These are phyloP conservation scores for Pichia ethanolica DNA, from an alignment of 805 yeast species.

Conservation along the genomic window DNA sequence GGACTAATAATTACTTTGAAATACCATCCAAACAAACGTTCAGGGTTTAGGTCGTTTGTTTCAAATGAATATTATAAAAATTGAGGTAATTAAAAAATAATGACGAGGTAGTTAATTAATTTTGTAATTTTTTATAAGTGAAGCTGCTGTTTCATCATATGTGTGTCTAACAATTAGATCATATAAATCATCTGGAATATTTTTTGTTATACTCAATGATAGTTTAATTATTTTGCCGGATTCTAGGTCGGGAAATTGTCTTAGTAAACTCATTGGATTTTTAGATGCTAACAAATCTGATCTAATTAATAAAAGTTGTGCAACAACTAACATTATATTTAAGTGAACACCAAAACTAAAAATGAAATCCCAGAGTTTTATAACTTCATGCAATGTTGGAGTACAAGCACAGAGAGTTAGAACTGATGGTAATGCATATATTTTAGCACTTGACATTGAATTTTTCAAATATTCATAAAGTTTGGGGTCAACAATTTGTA, in stretches of 20 bases:
- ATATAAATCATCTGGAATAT: slow-evolving; percentile 60
- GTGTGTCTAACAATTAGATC: slow-evolving; percentile 58
- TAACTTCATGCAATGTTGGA: slow-evolving; percentile 69
- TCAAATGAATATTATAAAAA: no score
- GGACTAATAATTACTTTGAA: no score
- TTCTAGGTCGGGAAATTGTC: slow-evolving; percentile 66
- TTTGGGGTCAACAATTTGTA: slow-evolving; percentile 66
- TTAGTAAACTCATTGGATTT: slow-evolving; percentile 68
- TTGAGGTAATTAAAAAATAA: no score
- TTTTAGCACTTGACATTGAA: slow-evolving; percentile 69
- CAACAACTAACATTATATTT: slow-evolving; percentile 77
- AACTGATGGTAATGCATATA: slow-evolving; percentile 80
- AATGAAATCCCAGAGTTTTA: slow-evolving; percentile 81
- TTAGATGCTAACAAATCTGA: slow-evolving; percentile 47
- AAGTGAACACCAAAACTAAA: slow-evolving; percentile 88
- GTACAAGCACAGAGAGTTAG: slow-evolving; percentile 84
- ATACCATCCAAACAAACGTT: no score
- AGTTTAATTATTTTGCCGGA: slow-evolving; percentile 71
- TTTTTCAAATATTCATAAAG: slow-evolving; percentile 52
- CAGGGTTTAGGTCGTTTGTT: no score
- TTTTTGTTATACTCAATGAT: slow-evolving; percentile 72
- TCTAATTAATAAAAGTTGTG: slow-evolving; percentile 69
- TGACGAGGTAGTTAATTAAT: background rate
- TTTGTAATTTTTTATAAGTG: slow-evolving; percentile 18
- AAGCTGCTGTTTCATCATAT: slow-evolving; percentile 37